Evolutionary conservation across 1,284 basidiomycete species (phyloP).

Genomic region (Vanrija sp.): DNA sequence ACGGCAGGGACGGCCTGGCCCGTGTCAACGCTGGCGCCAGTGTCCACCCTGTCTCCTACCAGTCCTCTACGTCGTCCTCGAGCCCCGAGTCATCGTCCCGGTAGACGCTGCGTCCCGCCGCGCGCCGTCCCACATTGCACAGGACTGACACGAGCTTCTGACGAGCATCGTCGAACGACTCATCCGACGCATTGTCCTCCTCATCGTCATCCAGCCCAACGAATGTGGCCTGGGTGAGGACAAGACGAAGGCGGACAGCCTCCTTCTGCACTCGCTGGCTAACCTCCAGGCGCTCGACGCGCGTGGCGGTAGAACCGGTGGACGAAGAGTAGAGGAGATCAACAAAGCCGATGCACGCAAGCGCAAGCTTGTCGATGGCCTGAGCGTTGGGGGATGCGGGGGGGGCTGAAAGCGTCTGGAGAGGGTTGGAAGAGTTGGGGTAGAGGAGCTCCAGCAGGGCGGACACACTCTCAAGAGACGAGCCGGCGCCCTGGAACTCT

Average conservation of each 20-base stretch:
- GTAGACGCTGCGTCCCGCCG: conserved; percentile 29
- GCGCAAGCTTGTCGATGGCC: conserved; percentile 43
- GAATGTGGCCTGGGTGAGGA: conserved; percentile 42
- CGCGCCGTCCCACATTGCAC: conserved; percentile 34
- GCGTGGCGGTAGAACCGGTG: conserved; percentile 6
- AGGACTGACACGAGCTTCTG: conserved; percentile 42
- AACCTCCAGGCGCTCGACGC: conserved; percentile 24
- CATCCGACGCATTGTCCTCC: conserved; percentile 8
- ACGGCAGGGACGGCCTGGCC: no score
- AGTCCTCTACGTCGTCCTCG: conserved; percentile 41
- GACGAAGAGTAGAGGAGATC: conserved; percentile 33
- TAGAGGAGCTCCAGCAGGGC: conserved; percentile 44
- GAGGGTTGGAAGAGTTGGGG: conserved; percentile 28
- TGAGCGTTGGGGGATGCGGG: conserved; percentile 24
- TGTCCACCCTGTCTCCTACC: conserved; percentile 14
- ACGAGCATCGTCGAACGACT: conserved; percentile 33
- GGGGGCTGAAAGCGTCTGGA: not conserved
- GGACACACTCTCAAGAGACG: conserved; percentile 30
- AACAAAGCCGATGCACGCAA: conserved; percentile 46
- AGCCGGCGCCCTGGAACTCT: conserved; percentile 35
- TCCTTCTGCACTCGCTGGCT: conserved; percentile 32
- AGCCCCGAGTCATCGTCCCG: conserved; percentile 44
- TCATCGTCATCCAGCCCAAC: conserved; percentile 23
- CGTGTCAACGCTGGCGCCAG: no score
- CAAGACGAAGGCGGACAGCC: conserved; percentile 33